These are phyloP conservation scores for Crithidia sp. DNA, from an alignment of 208 protist species.

Conservation along the genomic window DNA sequence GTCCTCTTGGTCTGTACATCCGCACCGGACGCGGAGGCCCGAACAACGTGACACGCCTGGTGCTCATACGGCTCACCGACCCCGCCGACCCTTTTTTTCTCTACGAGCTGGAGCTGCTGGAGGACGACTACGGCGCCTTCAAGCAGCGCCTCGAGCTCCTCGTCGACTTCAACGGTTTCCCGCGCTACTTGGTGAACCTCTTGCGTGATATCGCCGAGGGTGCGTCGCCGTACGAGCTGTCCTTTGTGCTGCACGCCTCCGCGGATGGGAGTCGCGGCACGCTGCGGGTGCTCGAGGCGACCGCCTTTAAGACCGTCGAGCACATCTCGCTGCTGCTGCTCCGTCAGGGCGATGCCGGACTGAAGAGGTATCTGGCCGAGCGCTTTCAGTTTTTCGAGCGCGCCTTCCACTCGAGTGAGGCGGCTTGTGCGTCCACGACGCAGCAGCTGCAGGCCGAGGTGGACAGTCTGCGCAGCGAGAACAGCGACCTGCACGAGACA, in stretches of 20 bases:
- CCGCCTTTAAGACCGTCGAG: constrained; percentile 81
- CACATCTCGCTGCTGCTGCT: constrained; percentile 79
- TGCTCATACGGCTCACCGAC: constrained; percentile 79
- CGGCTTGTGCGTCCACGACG: constrained; percentile 21
- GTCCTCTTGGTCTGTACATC: constrained; percentile 37
- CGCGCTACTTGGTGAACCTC: constrained; percentile 78
- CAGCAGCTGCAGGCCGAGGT: constrained; percentile 44
- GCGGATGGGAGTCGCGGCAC: constrained; percentile 39
- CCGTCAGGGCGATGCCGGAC: constrained; percentile 79
- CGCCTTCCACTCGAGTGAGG: constrained; percentile 32
- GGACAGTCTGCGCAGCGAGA: constrained; percentile 22
- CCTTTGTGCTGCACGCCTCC: constrained; percentile 34
- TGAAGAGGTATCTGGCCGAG: constrained; percentile 87
- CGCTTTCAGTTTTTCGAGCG: constrained; percentile 79
- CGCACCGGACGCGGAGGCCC: constrained; percentile 34
- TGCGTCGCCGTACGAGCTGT: constrained; percentile 54
- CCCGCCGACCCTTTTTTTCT: constrained; percentile 83
- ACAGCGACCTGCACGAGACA: constrained; percentile 1
- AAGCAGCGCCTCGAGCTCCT: constrained; percentile 78
- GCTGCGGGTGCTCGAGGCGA: constrained; percentile 77
- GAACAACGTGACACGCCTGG: constrained; percentile 49
- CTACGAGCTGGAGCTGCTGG: constrained; percentile 79
- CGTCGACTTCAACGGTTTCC: constrained; percentile 87
- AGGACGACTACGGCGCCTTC: constrained; percentile 87
- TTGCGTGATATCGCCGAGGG: constrained; percentile 51